Conservation (phyloP, 83 land plant species). For the Picea abies region DNA sequence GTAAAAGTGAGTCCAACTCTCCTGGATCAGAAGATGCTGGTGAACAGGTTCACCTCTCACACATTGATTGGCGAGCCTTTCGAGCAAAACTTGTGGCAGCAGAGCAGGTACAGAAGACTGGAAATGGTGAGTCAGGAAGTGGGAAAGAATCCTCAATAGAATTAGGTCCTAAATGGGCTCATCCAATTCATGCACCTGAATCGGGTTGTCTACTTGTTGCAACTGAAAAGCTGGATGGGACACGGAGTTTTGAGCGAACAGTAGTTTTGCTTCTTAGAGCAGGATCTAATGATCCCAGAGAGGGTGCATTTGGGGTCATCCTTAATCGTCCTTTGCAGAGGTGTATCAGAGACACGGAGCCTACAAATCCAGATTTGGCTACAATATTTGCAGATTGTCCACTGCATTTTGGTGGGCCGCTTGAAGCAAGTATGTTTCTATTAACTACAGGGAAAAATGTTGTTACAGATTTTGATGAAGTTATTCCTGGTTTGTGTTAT, state of each 20-base stretch:
- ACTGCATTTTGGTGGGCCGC: slow-evolving; percentile 79
- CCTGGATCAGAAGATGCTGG: slow-evolving; percentile 7
- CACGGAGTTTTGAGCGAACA: slow-evolving; percentile 68
- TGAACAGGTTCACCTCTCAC: background rate
- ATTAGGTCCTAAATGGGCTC: slow-evolving; percentile 77
- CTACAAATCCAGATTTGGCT: slow-evolving; percentile 52
- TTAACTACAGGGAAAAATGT: slow-evolving; percentile 34
- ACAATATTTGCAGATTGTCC: slow-evolving; percentile 76
- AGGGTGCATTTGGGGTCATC: slow-evolving; percentile 84
- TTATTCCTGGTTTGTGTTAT: slow-evolving; percentile 73
- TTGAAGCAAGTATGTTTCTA: slow-evolving; percentile 76
- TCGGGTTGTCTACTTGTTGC: slow-evolving; percentile 89
- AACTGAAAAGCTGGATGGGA: slow-evolving; percentile 86
- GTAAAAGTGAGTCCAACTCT: background rate
- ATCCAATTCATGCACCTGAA: slow-evolving; percentile 77
- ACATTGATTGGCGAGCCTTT: slow-evolving; percentile 57
- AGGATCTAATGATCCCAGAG: slow-evolving; percentile 71
- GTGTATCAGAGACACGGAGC: slow-evolving; percentile 72
- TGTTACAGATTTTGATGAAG: slow-evolving; percentile 59
- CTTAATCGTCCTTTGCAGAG: slow-evolving; percentile 76
- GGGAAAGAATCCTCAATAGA: slow-evolving; percentile 13
- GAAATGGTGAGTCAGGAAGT: slow-evolving; percentile 7
- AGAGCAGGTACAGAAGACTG: slow-evolving; percentile 26
- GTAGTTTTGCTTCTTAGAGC: slow-evolving; percentile 78
- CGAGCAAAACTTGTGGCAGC: slow-evolving; percentile 56